These are phyloP conservation scores for Kodamaea neixiangensis DNA, from an alignment of 805 yeast genomes.

Conservation along the genomic window DNA sequence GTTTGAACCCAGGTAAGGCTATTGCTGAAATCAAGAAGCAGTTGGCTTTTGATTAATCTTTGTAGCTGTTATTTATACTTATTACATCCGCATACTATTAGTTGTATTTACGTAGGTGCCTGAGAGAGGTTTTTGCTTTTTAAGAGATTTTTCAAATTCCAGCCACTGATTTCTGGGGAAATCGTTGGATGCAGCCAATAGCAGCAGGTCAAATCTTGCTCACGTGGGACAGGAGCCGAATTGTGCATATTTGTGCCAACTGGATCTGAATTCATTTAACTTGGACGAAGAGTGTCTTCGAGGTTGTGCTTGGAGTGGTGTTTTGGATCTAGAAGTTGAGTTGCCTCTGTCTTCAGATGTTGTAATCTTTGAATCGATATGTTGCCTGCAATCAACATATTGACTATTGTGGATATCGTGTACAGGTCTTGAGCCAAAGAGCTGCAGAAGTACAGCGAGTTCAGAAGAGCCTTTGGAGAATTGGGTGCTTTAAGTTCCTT, in stretches of 20 bases:
- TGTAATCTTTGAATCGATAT: too few species aligned
- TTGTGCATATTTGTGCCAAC: background rate
- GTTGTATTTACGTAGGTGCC: background rate
- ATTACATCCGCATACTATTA: conserved; percentile 1
- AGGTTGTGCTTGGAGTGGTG: too few species aligned
- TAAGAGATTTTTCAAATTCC: background rate
- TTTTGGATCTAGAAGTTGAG: too few species aligned
- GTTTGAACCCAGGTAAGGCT: conserved; percentile 95
- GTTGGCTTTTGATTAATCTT: conserved; percentile 69
- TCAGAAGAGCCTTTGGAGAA: too few species aligned
- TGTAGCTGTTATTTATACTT: conserved; percentile 9
- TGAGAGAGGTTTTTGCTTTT: too few species aligned
- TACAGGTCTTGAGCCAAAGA: too few species aligned
- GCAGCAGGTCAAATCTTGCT: background rate
- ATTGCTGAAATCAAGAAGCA: conserved; percentile 96
- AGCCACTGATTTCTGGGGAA: background rate
- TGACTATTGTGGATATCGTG: too few species aligned
- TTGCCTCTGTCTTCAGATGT: too few species aligned
- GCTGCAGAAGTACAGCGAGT: too few species aligned
- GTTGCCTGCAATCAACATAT: too few species aligned
- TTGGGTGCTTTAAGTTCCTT: too few species aligned
- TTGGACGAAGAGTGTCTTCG: too few species aligned
- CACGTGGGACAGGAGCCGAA: background rate
- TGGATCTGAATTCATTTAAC: background rate
- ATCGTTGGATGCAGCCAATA: background rate